Conservation (phyloP, 305 asterid species). For the Salvia sclarea region DNA sequence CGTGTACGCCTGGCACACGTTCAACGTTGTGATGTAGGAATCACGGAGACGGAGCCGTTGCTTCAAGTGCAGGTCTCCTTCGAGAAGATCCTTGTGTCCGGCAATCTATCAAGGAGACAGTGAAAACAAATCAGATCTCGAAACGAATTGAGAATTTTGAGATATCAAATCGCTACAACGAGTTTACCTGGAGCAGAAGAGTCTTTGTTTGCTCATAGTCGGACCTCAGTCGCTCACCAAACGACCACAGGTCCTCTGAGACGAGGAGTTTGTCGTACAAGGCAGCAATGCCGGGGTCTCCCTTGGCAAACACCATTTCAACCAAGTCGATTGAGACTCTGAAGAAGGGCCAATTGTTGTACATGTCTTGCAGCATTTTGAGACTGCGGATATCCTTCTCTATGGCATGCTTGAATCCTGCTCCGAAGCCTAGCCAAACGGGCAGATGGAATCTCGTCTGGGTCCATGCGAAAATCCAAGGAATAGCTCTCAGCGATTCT, state of each 20-base stretch:
- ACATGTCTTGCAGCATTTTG: constrained; percentile 71
- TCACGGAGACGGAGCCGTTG: constrained; percentile 84
- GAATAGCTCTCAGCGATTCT: constrained; percentile 80
- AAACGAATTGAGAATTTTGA: neutral
- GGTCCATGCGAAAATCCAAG: constrained; percentile 92
- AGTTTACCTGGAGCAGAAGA: constrained; percentile 61
- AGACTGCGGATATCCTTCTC: constrained; percentile 57
- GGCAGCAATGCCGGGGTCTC: constrained; percentile 81
- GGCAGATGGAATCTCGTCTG: constrained; percentile 89
- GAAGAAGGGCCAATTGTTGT: constrained; percentile 77
- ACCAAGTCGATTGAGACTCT: constrained; percentile 75
- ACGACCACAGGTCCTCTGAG: constrained; percentile 61
- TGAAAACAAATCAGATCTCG: neutral
- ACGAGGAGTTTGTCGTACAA: constrained; percentile 74
- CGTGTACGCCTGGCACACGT: constrained; percentile 83
- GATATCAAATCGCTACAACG: neutral
- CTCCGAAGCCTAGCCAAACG: constrained; percentile 87
- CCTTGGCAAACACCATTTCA: constrained; percentile 91
- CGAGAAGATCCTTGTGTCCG: constrained; percentile 70
- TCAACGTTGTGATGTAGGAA: constrained; percentile 85
- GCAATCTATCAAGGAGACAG: constrained; percentile 48
- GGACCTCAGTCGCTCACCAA: constrained; percentile 59
- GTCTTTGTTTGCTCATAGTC: constrained; percentile 61
- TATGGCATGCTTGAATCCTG: constrained; percentile 62
- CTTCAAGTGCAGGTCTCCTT: constrained; percentile 94